Base-by-base conservation (phyloP, 2,329 filamentous ascomycete genomes). In the Leptodontidium sp. region DNA sequence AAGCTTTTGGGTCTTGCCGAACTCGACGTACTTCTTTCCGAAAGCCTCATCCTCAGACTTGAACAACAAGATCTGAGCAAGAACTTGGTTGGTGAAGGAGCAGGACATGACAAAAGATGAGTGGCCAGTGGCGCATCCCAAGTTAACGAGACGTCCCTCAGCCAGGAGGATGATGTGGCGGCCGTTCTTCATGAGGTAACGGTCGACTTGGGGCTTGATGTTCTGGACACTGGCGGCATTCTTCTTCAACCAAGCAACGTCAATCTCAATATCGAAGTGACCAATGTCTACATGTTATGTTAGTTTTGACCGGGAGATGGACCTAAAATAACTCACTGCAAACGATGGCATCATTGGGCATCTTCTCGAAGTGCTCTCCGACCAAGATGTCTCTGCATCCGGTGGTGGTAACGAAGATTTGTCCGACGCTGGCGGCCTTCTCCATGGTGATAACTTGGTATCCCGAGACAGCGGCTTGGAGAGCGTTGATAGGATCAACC, bases 21-120 rank as follows among this genome's bases (percentile, higher is more conserved):
- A 99, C 86, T 98, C 96, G 78, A 94, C 85, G 86, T 98, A 97
- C 89, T 98, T 98, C 85, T 93, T 86, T 84, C 91, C 89, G 82
- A 97, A 99, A 68, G 86, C 91, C 81, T 88, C 88, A 81, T 98
- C 94, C 78, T 91, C 87, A 79, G 90, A 91, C 92, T 98, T 98
- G 92, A 85, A 99, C 80, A 99, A 87, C 87, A 97, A 91, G 86
- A 99, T 98, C 88, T 99, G 96, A 76, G 96, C 96, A 82, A 99
- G 93, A 79, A 98, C 96, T 89, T 99, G 96, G 92, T 99, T 99
- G 89, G 94, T 97, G 92, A 99, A 99, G 74, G 95, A 98, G 92
- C 96, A 99, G 78, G 94, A 98, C 96, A 99, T 98, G 88, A 99
- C 96, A 84, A 99, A 99, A 64, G 95, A 98, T 77, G 94, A 97